These are phyloP conservation scores for Puccinia sorghi DNA, from an alignment of 1,284 basidiomycete species.

Conservation along the genomic window DNA sequence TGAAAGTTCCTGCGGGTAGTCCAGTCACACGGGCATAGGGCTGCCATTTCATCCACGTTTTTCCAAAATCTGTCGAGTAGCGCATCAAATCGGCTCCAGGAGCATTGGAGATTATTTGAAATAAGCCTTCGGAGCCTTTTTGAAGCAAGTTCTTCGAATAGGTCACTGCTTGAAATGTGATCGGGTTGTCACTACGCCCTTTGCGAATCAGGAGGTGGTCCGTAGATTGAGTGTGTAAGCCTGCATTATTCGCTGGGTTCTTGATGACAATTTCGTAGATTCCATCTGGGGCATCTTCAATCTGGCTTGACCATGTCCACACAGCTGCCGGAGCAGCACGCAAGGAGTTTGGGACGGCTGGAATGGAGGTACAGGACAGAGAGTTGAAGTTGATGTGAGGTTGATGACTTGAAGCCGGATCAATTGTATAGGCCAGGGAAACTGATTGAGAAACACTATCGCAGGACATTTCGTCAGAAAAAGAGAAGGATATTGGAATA, in stretches of 20 bases:
- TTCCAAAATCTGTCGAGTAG: constrained; percentile 81
- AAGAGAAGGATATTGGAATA: constrained; percentile 72
- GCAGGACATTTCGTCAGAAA: constrained; percentile 75
- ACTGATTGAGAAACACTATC: constrained; percentile 67
- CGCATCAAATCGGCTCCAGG: constrained; percentile 82
- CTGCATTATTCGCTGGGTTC: constrained; percentile 63
- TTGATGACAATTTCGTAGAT: constrained; percentile 71
- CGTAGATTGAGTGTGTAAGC: constrained; percentile 63
- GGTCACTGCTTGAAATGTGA: constrained; percentile 77
- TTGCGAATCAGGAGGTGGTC: constrained; percentile 79
- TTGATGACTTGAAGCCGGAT: constrained; percentile 27
- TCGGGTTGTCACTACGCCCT: constrained; percentile 70
- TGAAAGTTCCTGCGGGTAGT: constrained; percentile 67
- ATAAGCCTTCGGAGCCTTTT: constrained; percentile 65
- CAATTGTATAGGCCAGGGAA: constrained; percentile 62
- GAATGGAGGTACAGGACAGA: constrained; percentile 64
- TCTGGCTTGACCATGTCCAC: constrained; percentile 73
- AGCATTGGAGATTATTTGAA: constrained; percentile 72
- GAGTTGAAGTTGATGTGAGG: constrained; percentile 67
- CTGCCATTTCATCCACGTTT: constrained; percentile 76
- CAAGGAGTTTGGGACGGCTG: constrained; percentile 60
- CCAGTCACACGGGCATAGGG: constrained; percentile 72
- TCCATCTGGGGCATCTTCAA: constrained; percentile 74
- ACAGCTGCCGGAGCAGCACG: constrained; percentile 60
- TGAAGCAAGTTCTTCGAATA: constrained; percentile 71